These are phyloP conservation scores for Pichia nanzhaoensis DNA, from an alignment of 805 yeast genomes.

Conservation along the genomic window DNA sequence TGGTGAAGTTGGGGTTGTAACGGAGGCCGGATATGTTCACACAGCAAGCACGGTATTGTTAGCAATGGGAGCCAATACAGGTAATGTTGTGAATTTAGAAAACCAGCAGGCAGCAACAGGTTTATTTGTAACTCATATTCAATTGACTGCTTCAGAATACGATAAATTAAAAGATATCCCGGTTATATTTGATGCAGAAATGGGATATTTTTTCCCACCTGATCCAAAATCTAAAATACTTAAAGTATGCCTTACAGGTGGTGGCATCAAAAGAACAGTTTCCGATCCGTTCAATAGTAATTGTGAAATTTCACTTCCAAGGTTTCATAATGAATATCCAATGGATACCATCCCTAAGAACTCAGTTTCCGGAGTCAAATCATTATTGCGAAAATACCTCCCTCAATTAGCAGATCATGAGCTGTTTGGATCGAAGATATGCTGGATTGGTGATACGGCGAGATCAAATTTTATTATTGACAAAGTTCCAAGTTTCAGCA, in stretches of 20 bases:
- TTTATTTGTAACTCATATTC: constrained; percentile 32
- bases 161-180: constrained; percentile 33
- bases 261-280: constrained; percentile 25
- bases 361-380: constrained; percentile 23
- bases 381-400: constrained; percentile 26
- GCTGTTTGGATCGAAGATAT: constrained; percentile 28
- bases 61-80: constrained; percentile 36
- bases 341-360: constrained; percentile 32
- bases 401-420: constrained; percentile 33
- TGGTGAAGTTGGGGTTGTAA: constrained; percentile 17
- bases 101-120: constrained; percentile 33
- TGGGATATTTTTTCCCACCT: constrained; percentile 45
- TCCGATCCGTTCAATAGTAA: constrained; percentile 12
- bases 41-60: constrained; percentile 31
- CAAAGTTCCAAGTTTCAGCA: constrained; percentile 26
- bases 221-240: constrained; percentile 31
- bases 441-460: constrained; percentile 35
- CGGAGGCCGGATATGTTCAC: constrained; percentile 25
- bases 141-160: constrained; percentile 32
- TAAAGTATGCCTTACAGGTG: constrained; percentile 34
- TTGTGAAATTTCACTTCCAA: constrained; percentile 29
- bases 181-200: constrained; percentile 36
- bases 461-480: constrained; percentile 36
- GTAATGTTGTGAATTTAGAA: constrained; percentile 27
- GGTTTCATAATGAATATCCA: constrained; percentile 28